These are phyloP conservation scores for Mortierella sp. DNA, from an alignment of 371 early-diverging fungal species.

Conservation along the genomic window DNA sequence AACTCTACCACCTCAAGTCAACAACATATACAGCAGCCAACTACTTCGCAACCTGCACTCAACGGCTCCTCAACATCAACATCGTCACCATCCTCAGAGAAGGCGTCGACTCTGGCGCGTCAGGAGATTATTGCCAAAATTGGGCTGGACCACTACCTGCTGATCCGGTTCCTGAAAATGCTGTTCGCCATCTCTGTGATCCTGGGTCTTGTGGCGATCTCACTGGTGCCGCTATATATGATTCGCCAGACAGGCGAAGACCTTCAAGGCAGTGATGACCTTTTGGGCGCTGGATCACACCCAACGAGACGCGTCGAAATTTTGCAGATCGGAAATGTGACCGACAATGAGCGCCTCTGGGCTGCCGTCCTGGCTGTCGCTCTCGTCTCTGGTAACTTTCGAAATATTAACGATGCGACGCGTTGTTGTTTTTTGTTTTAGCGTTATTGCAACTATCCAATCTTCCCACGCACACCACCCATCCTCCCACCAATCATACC, in stretches of 20 bases:
- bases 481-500: neutral
- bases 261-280: neutral
- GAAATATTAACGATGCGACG: neutral
- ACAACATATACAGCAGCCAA: neutral
- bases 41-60: neutral
- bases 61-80: neutral
- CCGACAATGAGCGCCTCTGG: conserved; percentile 24
- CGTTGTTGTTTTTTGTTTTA: neutral
- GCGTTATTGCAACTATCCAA: neutral
- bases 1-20: neutral
- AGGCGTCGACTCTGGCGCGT: conserved; percentile 3
- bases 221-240: conserved; percentile 23
- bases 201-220: conserved; percentile 14
- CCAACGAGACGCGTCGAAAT: conserved; percentile 17
- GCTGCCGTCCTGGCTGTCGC: conserved; percentile 22
- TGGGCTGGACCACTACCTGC: conserved; percentile 37
- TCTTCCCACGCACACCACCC: conserved; percentile 1
- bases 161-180: conserved; percentile 43
- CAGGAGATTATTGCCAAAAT: conserved; percentile 27
- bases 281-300: neutral
- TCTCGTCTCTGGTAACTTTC: conserved; percentile 12
- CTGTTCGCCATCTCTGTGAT: conserved; percentile 20
- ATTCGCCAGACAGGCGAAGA: conserved; percentile 32
- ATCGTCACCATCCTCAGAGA: neutral
- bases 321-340: conserved; percentile 37